Conservation (phyloP, 805 yeast genomes). For the Tetrapisispora phaffii region DNA sequence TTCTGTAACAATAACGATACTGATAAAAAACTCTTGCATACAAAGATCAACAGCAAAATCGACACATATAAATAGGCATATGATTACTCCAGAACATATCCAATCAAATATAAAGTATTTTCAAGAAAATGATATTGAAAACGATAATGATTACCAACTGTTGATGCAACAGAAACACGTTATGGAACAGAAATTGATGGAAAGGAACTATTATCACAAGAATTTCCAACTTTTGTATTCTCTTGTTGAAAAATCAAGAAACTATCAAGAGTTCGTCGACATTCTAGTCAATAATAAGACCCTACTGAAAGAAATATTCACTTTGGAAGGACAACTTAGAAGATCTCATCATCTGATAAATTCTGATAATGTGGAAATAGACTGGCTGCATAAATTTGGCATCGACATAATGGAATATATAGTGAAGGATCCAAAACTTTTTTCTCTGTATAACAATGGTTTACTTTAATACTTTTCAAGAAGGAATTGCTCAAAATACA, state of each 20-base stretch:
- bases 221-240: slow-evolving; percentile 19
- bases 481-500: too few species aligned
- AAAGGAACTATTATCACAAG: slow-evolving; percentile 15
- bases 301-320: slow-evolving; percentile 24
- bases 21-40: not conserved
- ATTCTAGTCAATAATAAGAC: slow-evolving; percentile 17
- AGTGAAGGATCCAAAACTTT: slow-evolving; percentile 12
- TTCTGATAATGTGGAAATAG: slow-evolving; percentile 7
- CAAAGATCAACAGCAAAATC: too few species aligned
- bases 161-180: slow-evolving; percentile 16
- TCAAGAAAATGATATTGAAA: slow-evolving; percentile 16
- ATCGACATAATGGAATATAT: slow-evolving; percentile 20
- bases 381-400: slow-evolving; percentile 21
- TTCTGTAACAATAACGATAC: too few species aligned
- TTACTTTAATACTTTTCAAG: slow-evolving; percentile 7
- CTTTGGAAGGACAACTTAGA: slow-evolving; percentile 17
- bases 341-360: not conserved
- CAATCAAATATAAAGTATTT: slow-evolving; percentile 14
- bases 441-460: slow-evolving; percentile 14
- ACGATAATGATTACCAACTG: slow-evolving; percentile 17
- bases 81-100: slow-evolving; percentile 13
- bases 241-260: slow-evolving; percentile 22
- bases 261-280: slow-evolving; percentile 26
- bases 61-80: not conserved
- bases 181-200: slow-evolving; percentile 13